Conservation (phyloP, 129 eudicot species). For the Escallonia rubra region DNA sequence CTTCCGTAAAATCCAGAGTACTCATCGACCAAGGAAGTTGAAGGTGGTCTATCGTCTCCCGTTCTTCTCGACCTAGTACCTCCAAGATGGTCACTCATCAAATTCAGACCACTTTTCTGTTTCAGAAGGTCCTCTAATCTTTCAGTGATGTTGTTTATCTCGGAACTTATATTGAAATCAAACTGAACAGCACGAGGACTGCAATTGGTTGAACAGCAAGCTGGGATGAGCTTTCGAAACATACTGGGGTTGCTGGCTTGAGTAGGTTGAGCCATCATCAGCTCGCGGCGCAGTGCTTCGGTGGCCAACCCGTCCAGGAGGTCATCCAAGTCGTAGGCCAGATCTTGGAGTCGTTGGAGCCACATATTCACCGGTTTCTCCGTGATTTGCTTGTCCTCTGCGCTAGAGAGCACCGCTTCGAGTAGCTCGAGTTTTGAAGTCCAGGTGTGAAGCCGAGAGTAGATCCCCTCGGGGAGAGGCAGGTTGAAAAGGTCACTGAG, state of each 20-base stretch:
- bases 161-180: conserved; percentile 20
- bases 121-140: conserved; percentile 13
- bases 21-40: conserved; percentile 30
- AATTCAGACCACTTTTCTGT: conserved; percentile 20
- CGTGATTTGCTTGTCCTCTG: conserved; percentile 30
- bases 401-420: conserved; percentile 32
- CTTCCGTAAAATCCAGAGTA: conserved; percentile 20
- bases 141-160: conserved; percentile 12
- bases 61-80: not conserved
- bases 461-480: conserved; percentile 18
- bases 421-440: not conserved
- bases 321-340: conserved; percentile 40
- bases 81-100: not conserved
- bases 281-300: conserved; percentile 13
- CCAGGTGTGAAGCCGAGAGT: conserved; percentile 17
- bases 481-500: conserved; percentile 14
- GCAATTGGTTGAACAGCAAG: too few species aligned
- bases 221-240: too few species aligned
- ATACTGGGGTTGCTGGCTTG: too few species aligned
- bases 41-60: conserved; percentile 6
- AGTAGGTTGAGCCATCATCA: too few species aligned
- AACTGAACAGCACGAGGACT: not conserved
- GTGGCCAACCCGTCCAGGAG: conserved; percentile 31
- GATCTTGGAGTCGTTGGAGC: conserved; percentile 22
- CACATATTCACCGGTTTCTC: conserved; percentile 11